Evolutionary conservation across 1,139 yeast genomes (phyloP).

Genomic region (Zygotorulaspora mrakii): DNA sequence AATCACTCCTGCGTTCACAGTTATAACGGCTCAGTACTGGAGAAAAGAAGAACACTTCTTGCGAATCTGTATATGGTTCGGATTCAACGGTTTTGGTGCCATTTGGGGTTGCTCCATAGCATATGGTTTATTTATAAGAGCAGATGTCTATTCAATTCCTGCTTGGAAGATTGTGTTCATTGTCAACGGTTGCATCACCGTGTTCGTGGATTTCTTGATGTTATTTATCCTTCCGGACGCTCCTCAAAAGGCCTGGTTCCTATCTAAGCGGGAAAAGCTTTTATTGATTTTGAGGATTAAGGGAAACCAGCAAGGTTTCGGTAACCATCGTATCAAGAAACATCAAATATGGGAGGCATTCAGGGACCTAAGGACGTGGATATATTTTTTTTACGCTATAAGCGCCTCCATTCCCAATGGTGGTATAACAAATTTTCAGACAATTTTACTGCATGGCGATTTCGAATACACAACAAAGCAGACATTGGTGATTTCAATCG

Average conservation of each 20-base stretch:
- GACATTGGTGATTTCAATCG: conserved; percentile 40
- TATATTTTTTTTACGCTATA: conserved; percentile 42
- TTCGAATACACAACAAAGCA: conserved; percentile 39
- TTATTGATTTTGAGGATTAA: conserved; percentile 48
- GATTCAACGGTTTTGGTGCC: conserved; percentile 10
- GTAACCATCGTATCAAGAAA: conserved; percentile 43
- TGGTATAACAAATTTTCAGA: conserved; percentile 22
- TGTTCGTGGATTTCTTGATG: conserved; percentile 6
- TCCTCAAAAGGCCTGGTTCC: conserved; percentile 46
- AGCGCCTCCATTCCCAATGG: conserved; percentile 27
- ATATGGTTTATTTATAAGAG: conserved; percentile 13
- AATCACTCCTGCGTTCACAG: conserved; percentile 46
- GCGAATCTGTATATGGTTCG: conserved; percentile 43
- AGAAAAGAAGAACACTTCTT: conserved; percentile 44
- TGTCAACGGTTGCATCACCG: conserved; percentile 7
- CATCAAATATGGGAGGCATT: conserved; percentile 47
- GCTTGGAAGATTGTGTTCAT: conserved; percentile 11
- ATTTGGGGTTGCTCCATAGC: conserved; percentile 9
- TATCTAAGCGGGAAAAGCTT: conserved; percentile 48
- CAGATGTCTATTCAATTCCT: conserved; percentile 4
- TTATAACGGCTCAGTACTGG: conserved; percentile 51
- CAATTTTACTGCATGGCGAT: conserved; percentile 37
- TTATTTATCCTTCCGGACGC: conserved; percentile 41
- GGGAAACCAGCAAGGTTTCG: conserved; percentile 47
- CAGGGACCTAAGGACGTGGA: conserved; percentile 45